phyloP scores from a whole-genome alignment of 2,329 filamentous ascomycete genomes.

The Celoporthe dispersa region DNA sequence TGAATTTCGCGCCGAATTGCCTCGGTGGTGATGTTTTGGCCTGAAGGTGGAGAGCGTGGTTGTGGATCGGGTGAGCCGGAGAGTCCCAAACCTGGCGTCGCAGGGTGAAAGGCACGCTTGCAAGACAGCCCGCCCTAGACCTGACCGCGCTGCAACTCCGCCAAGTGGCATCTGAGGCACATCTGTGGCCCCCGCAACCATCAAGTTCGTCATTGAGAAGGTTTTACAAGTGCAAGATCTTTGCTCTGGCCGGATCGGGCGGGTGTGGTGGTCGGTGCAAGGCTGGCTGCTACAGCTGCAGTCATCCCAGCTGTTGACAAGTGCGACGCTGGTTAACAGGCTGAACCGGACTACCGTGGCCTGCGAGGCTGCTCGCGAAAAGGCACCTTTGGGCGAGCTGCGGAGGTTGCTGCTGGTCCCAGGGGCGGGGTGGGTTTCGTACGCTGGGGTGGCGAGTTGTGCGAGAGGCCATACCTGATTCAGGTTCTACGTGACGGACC shows the following conservation, averaged over 20 bases:
- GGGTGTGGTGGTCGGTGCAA: background rate
- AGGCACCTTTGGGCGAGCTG: slow-evolving; percentile 1
- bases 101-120: slow-evolving; percentile 27
- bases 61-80: slow-evolving; percentile 26
- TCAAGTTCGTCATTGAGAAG: background rate
- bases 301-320: slow-evolving; percentile 8
- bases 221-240: slow-evolving; percentile 22
- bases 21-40: slow-evolving; percentile 21
- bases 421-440: background rate
- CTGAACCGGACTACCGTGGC: background rate
- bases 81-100: slow-evolving; percentile 14
- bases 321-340: slow-evolving; percentile 14
- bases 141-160: slow-evolving; percentile 20
- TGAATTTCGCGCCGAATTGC: slow-evolving; percentile 5
- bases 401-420: background rate
- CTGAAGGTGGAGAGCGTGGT: slow-evolving; percentile 13
- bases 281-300: slow-evolving; percentile 1
- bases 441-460: background rate
- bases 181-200: background rate
- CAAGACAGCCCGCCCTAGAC: slow-evolving; percentile 20
- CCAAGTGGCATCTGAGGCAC: slow-evolving; percentile 18
- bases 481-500: background rate
- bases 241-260: background rate
- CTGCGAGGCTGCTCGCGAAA: background rate
- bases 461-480: background rate